These are phyloP conservation scores for Geotrichum europaeum DNA, from an alignment of 1,139 yeast species.

Conservation along the genomic window DNA sequence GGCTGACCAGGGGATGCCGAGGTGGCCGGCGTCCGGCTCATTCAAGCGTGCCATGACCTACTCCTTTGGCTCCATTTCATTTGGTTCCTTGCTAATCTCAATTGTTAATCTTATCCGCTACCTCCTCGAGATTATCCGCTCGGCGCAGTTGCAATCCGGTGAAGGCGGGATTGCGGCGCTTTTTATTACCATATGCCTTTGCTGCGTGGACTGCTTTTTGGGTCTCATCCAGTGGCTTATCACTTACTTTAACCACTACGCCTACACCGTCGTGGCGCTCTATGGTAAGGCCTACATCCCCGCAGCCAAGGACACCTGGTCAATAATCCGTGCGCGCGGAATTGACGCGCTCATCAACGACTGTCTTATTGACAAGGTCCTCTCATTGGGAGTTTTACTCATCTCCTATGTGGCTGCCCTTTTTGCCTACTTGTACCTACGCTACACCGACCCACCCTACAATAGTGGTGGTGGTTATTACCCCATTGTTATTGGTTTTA, in stretches of 20 bases:
- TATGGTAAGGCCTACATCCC: conserved; percentile 74
- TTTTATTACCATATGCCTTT: conserved; percentile 47
- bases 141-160: conserved; percentile 44
- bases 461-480: conserved; percentile 60
- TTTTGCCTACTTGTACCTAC: conserved; percentile 63
- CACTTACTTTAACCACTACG: conserved; percentile 83
- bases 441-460: conserved; percentile 66
- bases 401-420: conserved; percentile 66
- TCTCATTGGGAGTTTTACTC: conserved; percentile 64
- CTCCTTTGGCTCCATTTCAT: conserved; percentile 85
- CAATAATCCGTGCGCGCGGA: conserved; percentile 70
- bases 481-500: conserved; percentile 72
- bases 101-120: conserved; percentile 61
- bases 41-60: conserved; percentile 77
- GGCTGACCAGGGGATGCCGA: conserved; percentile 77
- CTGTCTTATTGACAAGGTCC: conserved; percentile 69
- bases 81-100: conserved; percentile 80
- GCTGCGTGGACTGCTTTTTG: conserved; percentile 55
- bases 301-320: conserved; percentile 80
- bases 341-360: conserved; percentile 84
- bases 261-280: conserved; percentile 79
- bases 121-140: conserved; percentile 43
- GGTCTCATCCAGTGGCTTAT: conserved; percentile 72
- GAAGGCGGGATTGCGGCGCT: conserved; percentile 42
- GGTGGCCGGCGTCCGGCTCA: conserved; percentile 74